Base-by-base conservation (phyloP, 441 rosid genomes). In the Pelargonium citronellum region DNA sequence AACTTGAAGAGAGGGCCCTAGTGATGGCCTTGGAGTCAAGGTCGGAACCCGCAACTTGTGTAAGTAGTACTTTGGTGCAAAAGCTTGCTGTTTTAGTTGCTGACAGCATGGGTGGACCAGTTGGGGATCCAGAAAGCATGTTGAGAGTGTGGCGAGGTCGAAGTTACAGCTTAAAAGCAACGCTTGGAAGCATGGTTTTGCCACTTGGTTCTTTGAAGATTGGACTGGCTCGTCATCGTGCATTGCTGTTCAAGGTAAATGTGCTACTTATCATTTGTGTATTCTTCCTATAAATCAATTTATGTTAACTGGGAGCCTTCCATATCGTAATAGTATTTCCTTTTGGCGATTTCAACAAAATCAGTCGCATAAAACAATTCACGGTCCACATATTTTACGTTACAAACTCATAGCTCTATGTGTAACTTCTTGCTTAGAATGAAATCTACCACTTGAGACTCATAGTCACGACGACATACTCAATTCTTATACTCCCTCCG, bases 201-300 rank as follows among this genome's bases (percentile, higher is more conserved):
- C 99, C 99, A 0, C 90, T 94, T 76, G 99, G 99, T 74, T 90
- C 97, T 68, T 75, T 94, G 27, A 91, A 92, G 69, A 86, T 94
- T 70, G 99, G 99, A 68, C 73, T 94, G 87, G 92, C 99, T 79
- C 96, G 99, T 70, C 99, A 94, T 79, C 97, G 99, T 55, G 94
- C 99, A 51, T 82, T 94, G 81, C 73, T 94, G 77, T 91, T 89
- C 85, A 94, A 94, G 95, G 98, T 91, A 80, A 67, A 65, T 81
- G 22, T 46, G 66, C 13, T 4, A 62, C 47, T 43, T 61, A 64
- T 53, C 44, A 34, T 70, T 77, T 51, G 17, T 43, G 16, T 19
- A 43, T 11, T 62, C 6, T 55, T 15, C 61, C 22, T 7, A 55
- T 16, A 16, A 55, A 55, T 19, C 61, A 16, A 4, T 55, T 7